These are phyloP conservation scores for Aspergillus sp. DNA, from an alignment of 2,329 filamentous ascomycete species.

Conservation along the genomic window DNA sequence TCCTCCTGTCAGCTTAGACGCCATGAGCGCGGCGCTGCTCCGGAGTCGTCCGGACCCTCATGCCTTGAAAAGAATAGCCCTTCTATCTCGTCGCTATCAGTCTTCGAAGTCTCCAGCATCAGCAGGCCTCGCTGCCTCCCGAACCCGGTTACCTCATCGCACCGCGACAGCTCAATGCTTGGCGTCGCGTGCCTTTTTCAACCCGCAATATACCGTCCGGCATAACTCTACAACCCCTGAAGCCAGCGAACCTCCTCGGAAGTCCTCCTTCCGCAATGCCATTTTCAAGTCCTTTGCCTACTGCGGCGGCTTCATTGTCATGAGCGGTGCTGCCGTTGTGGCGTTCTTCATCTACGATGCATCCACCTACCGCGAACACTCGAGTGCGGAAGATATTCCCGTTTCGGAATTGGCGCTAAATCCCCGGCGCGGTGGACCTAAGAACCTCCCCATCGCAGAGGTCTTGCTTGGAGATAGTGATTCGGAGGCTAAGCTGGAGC, in stretches of 20 bases:
- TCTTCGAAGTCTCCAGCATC: constrained; percentile 15
- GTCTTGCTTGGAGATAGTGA: constrained; percentile 89
- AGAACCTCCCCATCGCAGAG: constrained; percentile 91
- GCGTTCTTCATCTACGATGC: constrained; percentile 94
- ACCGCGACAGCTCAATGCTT: constrained; percentile 27
- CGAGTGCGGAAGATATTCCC: constrained; percentile 68
- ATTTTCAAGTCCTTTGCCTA: constrained; percentile 70
- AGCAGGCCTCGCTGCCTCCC: constrained; percentile 17
- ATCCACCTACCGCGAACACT: constrained; percentile 78
- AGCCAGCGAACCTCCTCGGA: constrained; percentile 21
- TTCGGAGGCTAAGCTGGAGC: constrained; percentile 64
- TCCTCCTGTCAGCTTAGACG: constrained; percentile 12
- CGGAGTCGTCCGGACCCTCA: constrained; percentile 31
- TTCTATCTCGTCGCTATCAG: constrained; percentile 24
- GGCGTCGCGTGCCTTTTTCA: constrained; percentile 23
- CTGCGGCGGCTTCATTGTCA: constrained; percentile 72
- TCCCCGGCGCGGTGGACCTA: constrained; percentile 81
- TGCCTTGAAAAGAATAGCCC: constrained; percentile 30
- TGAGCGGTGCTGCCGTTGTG: constrained; percentile 68
- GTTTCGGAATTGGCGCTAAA: constrained; percentile 83
- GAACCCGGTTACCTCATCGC: constrained; percentile 23
- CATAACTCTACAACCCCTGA: constrained; percentile 34
- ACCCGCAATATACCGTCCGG: constrained; percentile 30
- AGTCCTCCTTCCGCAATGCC: constrained; percentile 50
- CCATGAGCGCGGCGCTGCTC: constrained; percentile 37